A percentile compares a stretch with the other conserved stretches of the same genome.
Conservation (phyloP, 768 basidiomycete genomes). For the Suillus weaverae region DNA sequence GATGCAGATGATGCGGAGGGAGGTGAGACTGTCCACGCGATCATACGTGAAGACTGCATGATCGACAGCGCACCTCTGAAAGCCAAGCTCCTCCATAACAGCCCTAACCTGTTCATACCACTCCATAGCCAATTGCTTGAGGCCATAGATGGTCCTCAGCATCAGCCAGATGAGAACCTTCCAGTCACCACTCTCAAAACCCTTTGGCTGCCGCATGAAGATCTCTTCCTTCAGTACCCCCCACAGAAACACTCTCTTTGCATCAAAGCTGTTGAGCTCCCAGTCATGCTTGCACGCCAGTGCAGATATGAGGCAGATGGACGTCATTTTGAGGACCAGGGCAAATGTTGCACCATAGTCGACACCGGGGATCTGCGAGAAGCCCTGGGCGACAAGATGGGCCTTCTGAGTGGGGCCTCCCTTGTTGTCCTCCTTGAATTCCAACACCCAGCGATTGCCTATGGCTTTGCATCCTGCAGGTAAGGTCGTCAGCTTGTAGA, state of each 20-base stretch:
- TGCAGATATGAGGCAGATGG: background rate
- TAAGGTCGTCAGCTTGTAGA: background rate
- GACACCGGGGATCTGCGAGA: constrained; percentile 22
- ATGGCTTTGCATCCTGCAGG: background rate
- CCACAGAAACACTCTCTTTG: background rate
- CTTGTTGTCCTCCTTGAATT: background rate
- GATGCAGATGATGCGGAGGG: background rate
- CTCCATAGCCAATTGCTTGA: background rate
- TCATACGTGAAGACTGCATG: background rate
- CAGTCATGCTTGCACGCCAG: background rate
- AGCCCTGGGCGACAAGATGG: constrained; percentile 1
- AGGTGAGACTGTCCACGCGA: background rate
- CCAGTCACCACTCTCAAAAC: constrained; percentile 20
- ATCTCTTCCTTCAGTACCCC: constrained; percentile 16
- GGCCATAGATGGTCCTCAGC: background rate
- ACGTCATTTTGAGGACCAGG: constrained; percentile 3
- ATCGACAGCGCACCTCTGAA: background rate
- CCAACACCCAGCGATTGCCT: background rate
- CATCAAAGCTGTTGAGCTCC: background rate
- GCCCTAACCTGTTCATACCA: background rate
- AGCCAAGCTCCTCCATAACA: background rate
- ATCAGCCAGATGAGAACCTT: background rate
- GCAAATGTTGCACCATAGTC: constrained; percentile 35
- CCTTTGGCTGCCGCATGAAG: constrained; percentile 37
- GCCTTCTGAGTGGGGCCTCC: background rate